Evolutionary conservation across 495 filamentous ascomycete genomes (phyloP), one percentile per base, ranked within the genome.

Genomic region (Usnea hakonensis): DNA sequence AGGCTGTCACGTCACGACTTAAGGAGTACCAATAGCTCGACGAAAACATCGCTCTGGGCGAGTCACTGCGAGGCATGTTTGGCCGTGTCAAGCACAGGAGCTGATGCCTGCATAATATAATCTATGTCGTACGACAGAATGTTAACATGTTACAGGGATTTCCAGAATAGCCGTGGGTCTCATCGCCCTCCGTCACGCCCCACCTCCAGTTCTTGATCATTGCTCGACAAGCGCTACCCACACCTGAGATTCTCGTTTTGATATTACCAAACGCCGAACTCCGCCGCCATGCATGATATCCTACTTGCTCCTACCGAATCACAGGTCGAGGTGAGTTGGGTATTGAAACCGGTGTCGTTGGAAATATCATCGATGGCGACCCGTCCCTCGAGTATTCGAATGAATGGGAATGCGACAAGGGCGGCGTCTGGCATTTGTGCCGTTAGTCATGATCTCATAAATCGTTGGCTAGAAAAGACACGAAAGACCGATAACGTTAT

Each of bases 331-430:
- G 86, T 19, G 86, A 88, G 50, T 79, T 76, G 19, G 86, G 85
- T 79, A 87, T 86, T 17, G 85, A 88, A 52, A 83, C 71, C 35
- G 87, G 87, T 58, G 87, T 90, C 26, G 79, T 79, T 33, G 87
- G 87, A 71, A 87, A 89, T 75, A 67, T 79, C 77, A 53, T 82
- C 74, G 73, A 78, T 70, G 74, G 88, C 76, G 69, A 87, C 79
- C 75, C 85, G 76, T 69, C 77, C 73, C 59, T 76, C 60, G 90
- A 92, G 68, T 86, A 85, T 65, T 92, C 89, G 74, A 88, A 90
- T 21, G 87, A 86, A 65, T 91, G 88, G 68, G 86, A 86, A 68
- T 91, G 88, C 68, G 88, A 89, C 69, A 95, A 83, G 69, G 90
- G 84, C 76, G 91, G 91, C 76, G 91, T 93, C 90, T 95, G 80